These are phyloP conservation scores for Tritrichomonas musculus DNA, from an alignment of 208 protist species.

Conservation along the genomic window DNA sequence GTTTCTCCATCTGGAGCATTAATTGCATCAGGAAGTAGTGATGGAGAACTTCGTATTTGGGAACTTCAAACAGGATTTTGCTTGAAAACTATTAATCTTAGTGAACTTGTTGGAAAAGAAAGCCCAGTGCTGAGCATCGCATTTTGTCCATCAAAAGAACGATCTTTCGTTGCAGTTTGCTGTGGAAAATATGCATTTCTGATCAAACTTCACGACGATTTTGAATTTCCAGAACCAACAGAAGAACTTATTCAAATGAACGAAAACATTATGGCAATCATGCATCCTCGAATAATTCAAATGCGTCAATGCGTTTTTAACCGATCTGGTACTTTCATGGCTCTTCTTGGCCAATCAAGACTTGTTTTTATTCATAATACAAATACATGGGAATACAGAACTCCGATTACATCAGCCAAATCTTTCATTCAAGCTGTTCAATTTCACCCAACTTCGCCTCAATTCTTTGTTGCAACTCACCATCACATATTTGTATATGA, in stretches of 20 bases:
- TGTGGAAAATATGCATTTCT: slow-evolving; percentile 7
- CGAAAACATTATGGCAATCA: not conserved
- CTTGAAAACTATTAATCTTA: slow-evolving; percentile 65
- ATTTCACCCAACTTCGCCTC: slow-evolving; percentile 95
- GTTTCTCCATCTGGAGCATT: not conserved
- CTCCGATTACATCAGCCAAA: slow-evolving; percentile 53
- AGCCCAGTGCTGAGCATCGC: not conserved
- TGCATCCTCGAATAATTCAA: not conserved
- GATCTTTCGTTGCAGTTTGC: not conserved
- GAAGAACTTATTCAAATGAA: not conserved
- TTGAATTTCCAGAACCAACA: not conserved
- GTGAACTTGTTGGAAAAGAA: slow-evolving; percentile 28
- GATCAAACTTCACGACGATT: not conserved
- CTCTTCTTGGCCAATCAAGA: slow-evolving; percentile 43
- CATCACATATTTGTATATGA: slow-evolving; percentile 88
- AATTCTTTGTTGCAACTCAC: slow-evolving; percentile 87
- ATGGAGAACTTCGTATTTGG: slow-evolving; percentile 87
- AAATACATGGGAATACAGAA: slow-evolving; percentile 53
- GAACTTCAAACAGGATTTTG: slow-evolving; percentile 91
- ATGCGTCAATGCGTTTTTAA: slow-evolving; percentile 61
- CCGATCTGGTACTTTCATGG: slow-evolving; percentile 57
- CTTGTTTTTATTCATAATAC: slow-evolving; percentile 65
- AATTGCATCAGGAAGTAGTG: slow-evolving; percentile 54
- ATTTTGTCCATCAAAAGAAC: slow-evolving; percentile 27
- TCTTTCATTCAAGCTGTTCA: slow-evolving; percentile 47